Conservation (phyloP, 305 asterid species). For the Solanum hybrid region DNA sequence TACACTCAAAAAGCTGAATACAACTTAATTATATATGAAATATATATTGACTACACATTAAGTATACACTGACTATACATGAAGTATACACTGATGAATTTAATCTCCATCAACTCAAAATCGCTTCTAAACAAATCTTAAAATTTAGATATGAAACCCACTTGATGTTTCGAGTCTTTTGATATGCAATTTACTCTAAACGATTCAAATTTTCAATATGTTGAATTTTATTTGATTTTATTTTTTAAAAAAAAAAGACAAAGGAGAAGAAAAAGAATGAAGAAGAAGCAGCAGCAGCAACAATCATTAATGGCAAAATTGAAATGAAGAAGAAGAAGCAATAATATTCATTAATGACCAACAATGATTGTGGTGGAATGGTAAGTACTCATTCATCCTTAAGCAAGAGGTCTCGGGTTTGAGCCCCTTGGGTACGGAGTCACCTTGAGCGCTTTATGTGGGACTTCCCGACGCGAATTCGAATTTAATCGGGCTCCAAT, state of each 20-base stretch:
- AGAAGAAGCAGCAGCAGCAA: not conserved
- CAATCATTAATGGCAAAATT: not conserved
- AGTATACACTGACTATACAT: no score
- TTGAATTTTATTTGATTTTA: not conserved
- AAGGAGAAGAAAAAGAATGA: not conserved
- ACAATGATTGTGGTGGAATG: no score
- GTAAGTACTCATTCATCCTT: no score
- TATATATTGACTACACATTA: not conserved
- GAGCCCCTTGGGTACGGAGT: no score
- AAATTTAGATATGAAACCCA: not conserved
- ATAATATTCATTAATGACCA: not conserved
- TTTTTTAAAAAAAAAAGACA: not conserved
- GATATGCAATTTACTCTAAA: not conserved
- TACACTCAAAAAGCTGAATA: not conserved
- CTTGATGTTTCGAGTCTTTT: not conserved
- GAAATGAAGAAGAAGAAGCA: not conserved
- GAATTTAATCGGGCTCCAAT: no score
- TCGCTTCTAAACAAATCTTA: not conserved
- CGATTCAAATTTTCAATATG: not conserved
- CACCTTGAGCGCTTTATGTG: no score
- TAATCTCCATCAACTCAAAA: not conserved
- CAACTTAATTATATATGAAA: not conserved
- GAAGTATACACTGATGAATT: not conserved
- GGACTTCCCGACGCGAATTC: no score
- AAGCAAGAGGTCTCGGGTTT: no score